These are phyloP conservation scores for Vitis cinerea DNA, from an alignment of 164 flowering plant genomes.

Conservation along the genomic window DNA sequence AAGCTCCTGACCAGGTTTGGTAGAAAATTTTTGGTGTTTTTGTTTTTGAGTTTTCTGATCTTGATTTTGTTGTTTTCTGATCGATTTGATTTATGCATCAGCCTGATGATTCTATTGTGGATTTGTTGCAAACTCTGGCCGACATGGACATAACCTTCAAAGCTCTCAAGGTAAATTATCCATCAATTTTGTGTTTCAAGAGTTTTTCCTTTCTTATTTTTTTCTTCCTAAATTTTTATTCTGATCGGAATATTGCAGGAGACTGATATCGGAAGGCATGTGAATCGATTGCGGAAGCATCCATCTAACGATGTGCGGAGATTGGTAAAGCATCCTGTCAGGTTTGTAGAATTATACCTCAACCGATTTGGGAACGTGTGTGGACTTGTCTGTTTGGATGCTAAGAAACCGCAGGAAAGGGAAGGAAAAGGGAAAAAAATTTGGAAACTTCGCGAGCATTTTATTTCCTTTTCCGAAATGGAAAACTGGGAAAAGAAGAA, in stretches of 20 bases:
- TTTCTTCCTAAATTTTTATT: not conserved
- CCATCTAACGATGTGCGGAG: slow-evolving; percentile 61
- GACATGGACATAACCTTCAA: slow-evolving; percentile 92
- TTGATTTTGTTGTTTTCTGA: slow-evolving; percentile 1
- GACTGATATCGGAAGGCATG: slow-evolving; percentile 88
- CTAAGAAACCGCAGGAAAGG: too few species aligned
- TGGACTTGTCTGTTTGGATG: too few species aligned
- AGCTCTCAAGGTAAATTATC: slow-evolving; percentile 69
- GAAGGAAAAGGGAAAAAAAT: too few species aligned
- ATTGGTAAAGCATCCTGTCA: slow-evolving; percentile 87
- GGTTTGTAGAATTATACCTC: slow-evolving; percentile 33
- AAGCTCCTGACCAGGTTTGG: slow-evolving; percentile 77
- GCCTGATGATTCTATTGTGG: slow-evolving; percentile 70
- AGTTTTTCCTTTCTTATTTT: not conserved
- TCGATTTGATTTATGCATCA: slow-evolving; percentile 15
- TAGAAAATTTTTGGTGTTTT: not conserved
- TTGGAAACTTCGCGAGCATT: too few species aligned
- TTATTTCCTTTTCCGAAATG: not conserved
- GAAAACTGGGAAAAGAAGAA: not conserved
- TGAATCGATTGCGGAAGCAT: slow-evolving; percentile 73
- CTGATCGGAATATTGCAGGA: slow-evolving; percentile 42
- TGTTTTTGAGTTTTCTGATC: not conserved
- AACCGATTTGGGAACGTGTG: too few species aligned
- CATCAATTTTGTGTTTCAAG: not conserved
- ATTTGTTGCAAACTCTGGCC: slow-evolving; percentile 73